Base-by-base conservation (phyloP, 2,329 filamentous ascomycete genomes). In the Ambrosiella xylebori region DNA sequence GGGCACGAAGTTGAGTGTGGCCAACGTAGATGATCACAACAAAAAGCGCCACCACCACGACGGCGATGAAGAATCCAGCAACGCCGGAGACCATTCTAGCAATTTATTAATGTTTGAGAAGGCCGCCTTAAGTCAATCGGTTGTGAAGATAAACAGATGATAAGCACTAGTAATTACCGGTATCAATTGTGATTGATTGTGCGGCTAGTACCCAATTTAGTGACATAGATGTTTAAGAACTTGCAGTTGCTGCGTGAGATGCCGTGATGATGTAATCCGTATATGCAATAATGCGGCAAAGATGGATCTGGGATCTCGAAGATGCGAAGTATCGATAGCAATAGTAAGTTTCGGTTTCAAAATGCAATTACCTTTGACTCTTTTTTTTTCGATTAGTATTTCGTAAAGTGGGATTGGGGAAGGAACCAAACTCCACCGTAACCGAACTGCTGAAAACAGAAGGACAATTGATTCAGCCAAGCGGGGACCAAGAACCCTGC, bases 1-100 rank as follows among this genome's bases (percentile, higher is more conserved):
- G 77, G 55, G 87, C 86, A 65, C 84, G 84, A 64, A 84, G 74
- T 66, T 87, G 84, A 37, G 82, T 81, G 66, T 83, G 89, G 65
- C 81, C 70, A 61, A 88, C 72, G 82, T 84, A 91, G 65, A 77
- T 82, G 58, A 77, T 70, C 59, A 73, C 81, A 35, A 71, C 79
- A 58, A 74, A 69, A 58, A 84, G 61, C 57, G 80, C 66, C 65
- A 86, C 68, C 64, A 88, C 71, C 63, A 88, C 65, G 66, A 91
- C 69, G 66, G 88, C 76, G 67, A 94, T 81, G 68, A 89, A 77
- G 71, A 90, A 81, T 62, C 84, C 78, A 66, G 83, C 82, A 17
- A 49, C 56, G 37, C 45, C 47, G 11, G 58, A 60, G 19, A 61
- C 60, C 60, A 61, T 61, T 35, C 17, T 58, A n/a, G 50, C 8